Percentiles rank a stretch among this genome's conserved stretches.
phyloP scores from a whole-genome alignment of 2,329 filamentous ascomycete genomes.

The Curvularia lunata region DNA sequence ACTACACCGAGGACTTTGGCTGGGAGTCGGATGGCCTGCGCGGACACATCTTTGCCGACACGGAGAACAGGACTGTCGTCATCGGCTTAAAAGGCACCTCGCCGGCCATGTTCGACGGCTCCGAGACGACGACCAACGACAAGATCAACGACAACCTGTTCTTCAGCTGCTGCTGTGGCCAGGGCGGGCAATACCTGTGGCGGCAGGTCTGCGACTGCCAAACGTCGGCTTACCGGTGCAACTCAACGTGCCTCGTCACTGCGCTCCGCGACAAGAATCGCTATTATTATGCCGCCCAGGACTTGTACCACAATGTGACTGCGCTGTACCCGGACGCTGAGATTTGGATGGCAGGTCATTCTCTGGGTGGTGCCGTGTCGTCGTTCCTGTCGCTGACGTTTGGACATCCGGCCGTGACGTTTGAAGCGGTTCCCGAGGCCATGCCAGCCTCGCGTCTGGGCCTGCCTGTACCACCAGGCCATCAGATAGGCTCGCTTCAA shows the following conservation, averaged over 20 bases:
- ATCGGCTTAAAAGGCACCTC: constrained; percentile 92
- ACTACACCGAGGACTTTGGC: constrained; percentile 87
- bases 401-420: constrained; percentile 87
- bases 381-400: constrained; percentile 92
- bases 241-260: constrained; percentile 83
- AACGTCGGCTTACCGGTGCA: constrained; percentile 84
- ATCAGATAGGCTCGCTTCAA: constrained; percentile 74
- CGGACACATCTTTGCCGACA: constrained; percentile 90
- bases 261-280: constrained; percentile 81
- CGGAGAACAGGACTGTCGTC: constrained; percentile 82
- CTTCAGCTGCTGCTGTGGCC: constrained; percentile 96
- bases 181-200: constrained; percentile 90
- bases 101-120: constrained; percentile 91
- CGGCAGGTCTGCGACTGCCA: constrained; percentile 93
- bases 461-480: constrained; percentile 81
- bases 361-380: constrained; percentile 85
- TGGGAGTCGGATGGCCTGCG: constrained; percentile 89
- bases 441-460: constrained; percentile 84
- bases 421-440: constrained; percentile 91
- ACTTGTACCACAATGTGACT: constrained; percentile 92
- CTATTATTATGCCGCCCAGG: constrained; percentile 87
- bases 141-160: constrained; percentile 98
- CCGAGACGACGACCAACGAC: constrained; percentile 94
- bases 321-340: constrained; percentile 83
- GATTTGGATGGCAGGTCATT: constrained; percentile 91